Evolutionary conservation across 2,329 filamentous ascomycete genomes (phyloP).

Genomic region (Xylaria sp.): DNA sequence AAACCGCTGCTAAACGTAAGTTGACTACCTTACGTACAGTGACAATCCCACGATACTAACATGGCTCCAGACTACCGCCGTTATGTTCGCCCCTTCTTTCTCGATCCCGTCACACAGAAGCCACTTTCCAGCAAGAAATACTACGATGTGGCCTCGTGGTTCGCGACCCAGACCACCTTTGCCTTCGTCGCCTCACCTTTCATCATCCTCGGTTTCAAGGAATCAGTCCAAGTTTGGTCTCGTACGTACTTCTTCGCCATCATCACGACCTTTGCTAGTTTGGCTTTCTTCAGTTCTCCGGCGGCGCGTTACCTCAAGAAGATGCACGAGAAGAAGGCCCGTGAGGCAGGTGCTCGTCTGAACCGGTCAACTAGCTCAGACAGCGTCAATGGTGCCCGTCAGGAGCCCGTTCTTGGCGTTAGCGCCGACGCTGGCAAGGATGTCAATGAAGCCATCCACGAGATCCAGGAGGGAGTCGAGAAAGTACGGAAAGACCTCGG

Average conservation of each 20-base stretch:
- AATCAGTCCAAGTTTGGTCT: conserved; percentile 71
- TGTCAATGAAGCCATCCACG: conserved; percentile 69
- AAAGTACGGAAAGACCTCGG: conserved; percentile 34
- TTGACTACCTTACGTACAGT: conserved; percentile 18
- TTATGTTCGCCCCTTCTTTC: conserved; percentile 85
- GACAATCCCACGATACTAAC: conserved; percentile 12
- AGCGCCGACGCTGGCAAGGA: conserved; percentile 70
- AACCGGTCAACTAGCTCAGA: conserved; percentile 53
- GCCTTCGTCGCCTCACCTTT: conserved; percentile 82
- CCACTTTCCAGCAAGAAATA: conserved; percentile 70
- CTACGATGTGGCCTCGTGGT: conserved; percentile 74
- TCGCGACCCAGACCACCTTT: conserved; percentile 76
- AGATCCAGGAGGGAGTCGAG: conserved; percentile 70
- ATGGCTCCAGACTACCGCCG: conserved; percentile 69
- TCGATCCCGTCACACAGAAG: conserved; percentile 67
- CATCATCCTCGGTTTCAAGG: conserved; percentile 67
- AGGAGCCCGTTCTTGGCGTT: conserved; percentile 68
- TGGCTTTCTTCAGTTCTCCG: conserved; percentile 75
- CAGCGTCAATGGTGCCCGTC: conserved; percentile 41
- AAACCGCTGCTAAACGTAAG: conserved; percentile 91
- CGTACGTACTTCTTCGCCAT: conserved; percentile 86
- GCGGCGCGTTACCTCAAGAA: conserved; percentile 58
- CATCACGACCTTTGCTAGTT: conserved; percentile 57
- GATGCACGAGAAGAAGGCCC: conserved; percentile 53
- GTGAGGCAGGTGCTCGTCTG: conserved; percentile 41